Evolutionary conservation across 192 early-diverging fungal species (phyloP), one percentile per base, ranked within the genome.

Genomic region (Globomyces pollinis-pini): DNA sequence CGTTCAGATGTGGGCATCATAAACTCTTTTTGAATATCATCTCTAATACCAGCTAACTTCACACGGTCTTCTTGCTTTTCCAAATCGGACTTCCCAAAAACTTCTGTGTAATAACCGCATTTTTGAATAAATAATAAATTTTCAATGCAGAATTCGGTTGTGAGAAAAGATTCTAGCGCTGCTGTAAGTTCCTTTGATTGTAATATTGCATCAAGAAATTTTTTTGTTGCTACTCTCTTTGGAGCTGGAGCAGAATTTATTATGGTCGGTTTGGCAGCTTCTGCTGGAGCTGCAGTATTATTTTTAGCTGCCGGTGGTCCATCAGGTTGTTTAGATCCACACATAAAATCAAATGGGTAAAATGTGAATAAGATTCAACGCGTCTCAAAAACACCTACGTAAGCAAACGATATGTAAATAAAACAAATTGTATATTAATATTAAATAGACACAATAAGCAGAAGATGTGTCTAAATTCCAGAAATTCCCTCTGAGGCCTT

Each of bases 111-210:
- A 2, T 55, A 18, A 6, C 53, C 53, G 2, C 29, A 33, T 34
- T 41, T 55, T 55, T 55, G 53, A 55, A 55, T 55, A 35, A 55
- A 55, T 24, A 55, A 23, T 31, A 55, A 55, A 28, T 55, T 55
- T 34, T 55, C 53, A 8, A 55, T 20, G n/a, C 53, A 55, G 18
- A 55, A 55, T 4, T 55, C 53, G 2, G 53, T 21, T 55, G 29
- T 18, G 8, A 55, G 29, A 2, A 55, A 55, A 13, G 53, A 6
- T 55, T 55, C 53, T 41, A 55, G n/a, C 33, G 53, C 53, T n/a
- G 21, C 20, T 7, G 53, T 28, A 13, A 55, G n/a, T 28, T 55
- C 53, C n/a, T 55, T 55, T 21, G 53, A 55, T 23, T 36, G 38
- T 28, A 55, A 26, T 11, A 55, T 55, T 13, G 53, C 21, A 7